phyloP scores from a whole-genome alignment of 2,329 filamentous ascomycete species.

The Pseudopithomyces chartarum region DNA sequence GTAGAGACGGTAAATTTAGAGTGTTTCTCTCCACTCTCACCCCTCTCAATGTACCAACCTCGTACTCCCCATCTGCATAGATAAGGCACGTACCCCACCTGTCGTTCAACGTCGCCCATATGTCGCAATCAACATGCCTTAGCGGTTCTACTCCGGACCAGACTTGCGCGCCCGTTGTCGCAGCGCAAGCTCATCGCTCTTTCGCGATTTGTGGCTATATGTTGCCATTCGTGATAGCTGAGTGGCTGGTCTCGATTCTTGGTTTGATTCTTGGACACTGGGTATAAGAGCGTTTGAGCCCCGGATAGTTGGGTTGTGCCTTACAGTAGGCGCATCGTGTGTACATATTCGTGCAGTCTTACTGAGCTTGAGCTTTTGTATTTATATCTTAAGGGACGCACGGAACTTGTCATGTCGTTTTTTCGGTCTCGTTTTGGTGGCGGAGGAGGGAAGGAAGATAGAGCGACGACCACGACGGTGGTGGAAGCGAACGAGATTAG shows the following conservation, averaged over 20 bases:
- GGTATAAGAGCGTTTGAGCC: background rate
- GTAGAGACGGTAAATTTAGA: no score
- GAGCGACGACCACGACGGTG: background rate
- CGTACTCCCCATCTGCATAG: background rate
- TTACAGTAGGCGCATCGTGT: background rate
- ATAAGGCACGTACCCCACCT: background rate
- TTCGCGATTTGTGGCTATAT: slow-evolving; percentile 7
- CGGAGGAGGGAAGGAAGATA: background rate
- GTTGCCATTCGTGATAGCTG: background rate
- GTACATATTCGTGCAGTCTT: background rate
- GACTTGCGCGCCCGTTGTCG: background rate
- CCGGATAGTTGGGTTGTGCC: background rate
- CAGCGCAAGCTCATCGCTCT: background rate
- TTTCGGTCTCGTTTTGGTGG: background rate
- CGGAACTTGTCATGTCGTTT: background rate
- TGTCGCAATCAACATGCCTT: background rate
- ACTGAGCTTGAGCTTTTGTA: background rate
- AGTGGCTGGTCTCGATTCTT: background rate
- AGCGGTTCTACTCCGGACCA: background rate
- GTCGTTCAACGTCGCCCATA: background rate
- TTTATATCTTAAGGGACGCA: background rate
- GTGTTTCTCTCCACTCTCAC: no score
- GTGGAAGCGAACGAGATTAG: slow-evolving; percentile 18
- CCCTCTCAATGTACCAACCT: no score
- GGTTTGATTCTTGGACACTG: background rate